Evolutionary conservation across 2,329 filamentous ascomycete species (phyloP), one percentile per base, ranked within the genome.

Genomic region (Plectosphaerella plurivora): DNA sequence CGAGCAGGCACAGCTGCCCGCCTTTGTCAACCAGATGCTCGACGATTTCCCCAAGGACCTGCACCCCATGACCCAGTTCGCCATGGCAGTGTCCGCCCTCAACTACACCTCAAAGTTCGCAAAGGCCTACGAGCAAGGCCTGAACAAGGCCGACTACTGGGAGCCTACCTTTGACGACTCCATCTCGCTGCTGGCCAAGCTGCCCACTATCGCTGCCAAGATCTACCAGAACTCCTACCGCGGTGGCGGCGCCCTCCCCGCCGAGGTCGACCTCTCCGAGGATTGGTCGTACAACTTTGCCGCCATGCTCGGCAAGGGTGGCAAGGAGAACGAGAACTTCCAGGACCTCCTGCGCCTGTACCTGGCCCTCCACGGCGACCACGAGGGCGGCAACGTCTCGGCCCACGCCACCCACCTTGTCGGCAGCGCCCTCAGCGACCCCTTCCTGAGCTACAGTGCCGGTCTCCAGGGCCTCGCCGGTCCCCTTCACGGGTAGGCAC

Each of bases 251-350:
- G 76, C 88, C 59, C 78, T 96, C 57, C 85, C 90, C 9, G 82
- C 87, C 61, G 76, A 88, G 69, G 77, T 95, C 48, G 92, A 99
- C 63, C 72, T 83, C 53, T 81, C 88, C 61, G 90, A 97, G 74
- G 94, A 99, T 73, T 99, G 94, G 94, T 88, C 92, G 1, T 96
- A 97, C 80, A 99, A 99, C 81, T 99, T 97, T 65, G 94, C 94
- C 45, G 89, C 91, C 59, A 91, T 97, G 84, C 83, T 97, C 51
- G 93, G 93, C 65, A 96, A 95, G 76, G 83, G 87, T 49, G 91
- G 91, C 60, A 84, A 87, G 71, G 79, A 96, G 72, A 87, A 97
- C 62, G 89, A 92, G 73, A 88, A 89, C 69, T 96, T 99, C 81
- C 93, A 97, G 69, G 94, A 99, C 65, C 81, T 99, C 18, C 82